phyloP scores from a whole-genome alignment of 2,329 filamentous ascomycete genomes.

The Calonectria pauciramosa region DNA sequence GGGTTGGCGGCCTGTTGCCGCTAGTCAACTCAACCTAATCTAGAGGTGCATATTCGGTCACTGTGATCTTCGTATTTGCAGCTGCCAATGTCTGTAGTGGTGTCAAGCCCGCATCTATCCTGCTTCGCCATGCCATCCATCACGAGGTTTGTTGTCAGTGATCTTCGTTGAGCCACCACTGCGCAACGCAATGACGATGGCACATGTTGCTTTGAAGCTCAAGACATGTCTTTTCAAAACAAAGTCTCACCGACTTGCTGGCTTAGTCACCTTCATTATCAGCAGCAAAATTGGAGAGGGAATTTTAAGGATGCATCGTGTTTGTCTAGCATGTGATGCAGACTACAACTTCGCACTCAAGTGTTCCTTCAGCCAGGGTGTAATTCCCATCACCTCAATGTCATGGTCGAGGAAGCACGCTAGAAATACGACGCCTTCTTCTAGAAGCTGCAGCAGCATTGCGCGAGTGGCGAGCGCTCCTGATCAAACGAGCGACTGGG shows the following conservation, averaged over 20 bases:
- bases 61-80: background rate
- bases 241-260: background rate
- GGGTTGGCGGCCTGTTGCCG: background rate
- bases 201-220: background rate
- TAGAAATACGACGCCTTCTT: background rate
- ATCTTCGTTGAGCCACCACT: background rate
- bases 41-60: background rate
- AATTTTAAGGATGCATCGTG: background rate
- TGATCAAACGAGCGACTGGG: conserved; percentile 29
- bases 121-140: background rate
- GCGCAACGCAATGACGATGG: background rate
- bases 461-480: conserved; percentile 17
- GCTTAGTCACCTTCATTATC: background rate
- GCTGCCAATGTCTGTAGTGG: background rate
- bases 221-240: background rate
- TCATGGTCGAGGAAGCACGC: background rate
- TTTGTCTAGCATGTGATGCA: background rate
- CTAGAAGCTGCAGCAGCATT: background rate
- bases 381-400: background rate
- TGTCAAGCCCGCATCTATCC: background rate
- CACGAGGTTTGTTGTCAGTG: background rate
- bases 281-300: background rate
- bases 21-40: background rate
- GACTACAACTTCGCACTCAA: background rate
- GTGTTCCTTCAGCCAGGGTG: background rate